Evolutionary conservation across 169 alveolate species (phyloP), one percentile per base, ranked within the genome.

Genomic region (Ichthyophthirius multifiliis): DNA sequence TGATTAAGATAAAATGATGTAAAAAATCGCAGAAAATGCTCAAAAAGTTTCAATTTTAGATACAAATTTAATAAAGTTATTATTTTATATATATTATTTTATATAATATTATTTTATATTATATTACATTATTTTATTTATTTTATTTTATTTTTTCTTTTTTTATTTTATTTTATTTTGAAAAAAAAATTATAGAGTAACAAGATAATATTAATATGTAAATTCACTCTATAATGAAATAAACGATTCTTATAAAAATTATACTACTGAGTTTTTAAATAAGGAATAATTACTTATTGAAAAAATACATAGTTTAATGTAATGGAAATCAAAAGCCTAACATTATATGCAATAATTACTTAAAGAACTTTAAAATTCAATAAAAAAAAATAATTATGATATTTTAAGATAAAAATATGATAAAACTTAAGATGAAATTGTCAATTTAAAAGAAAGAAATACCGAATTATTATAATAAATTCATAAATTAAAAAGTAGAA

Each of bases 161-260:
- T n/a, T n/a, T n/a, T n/a, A n/a, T n/a, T n/a, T n/a, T n/a, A n/a
- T n/a, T n/a, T n/a, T n/a, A n/a, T n/a, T n/a, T n/a, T n/a, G n/a
- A n/a, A n/a, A n/a, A n/a, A n/a, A n/a, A n/a, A n/a, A 76, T 30
- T 34, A 37, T 0, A 89, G 85, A 81, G 62, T 89, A 27, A 55
- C 83, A 74, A 82, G 91, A 86, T 83, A 83, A 77, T 89, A 89
- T 76, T 65, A 44, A 20, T 48, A 74, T 30, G 85, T 85, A 39
- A 78, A 75, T 30, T 90, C 82, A 41, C 92, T 85, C 67, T 85
- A 79, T 45, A 80, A 75, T 64, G 62, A 89, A 75, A 35, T 89
- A 43, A 76, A 76, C 31, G 87, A 76, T 46, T 78, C 67, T 63
- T 44, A 82, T 23, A 78, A 79, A 76, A 75, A 65, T 41, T 46